A percentile compares a stretch with the other conserved stretches of the same genome.
Evolutionary conservation across 176 grass and related monocot species (phyloP).

Genomic region (Saccharum spontaneum): DNA sequence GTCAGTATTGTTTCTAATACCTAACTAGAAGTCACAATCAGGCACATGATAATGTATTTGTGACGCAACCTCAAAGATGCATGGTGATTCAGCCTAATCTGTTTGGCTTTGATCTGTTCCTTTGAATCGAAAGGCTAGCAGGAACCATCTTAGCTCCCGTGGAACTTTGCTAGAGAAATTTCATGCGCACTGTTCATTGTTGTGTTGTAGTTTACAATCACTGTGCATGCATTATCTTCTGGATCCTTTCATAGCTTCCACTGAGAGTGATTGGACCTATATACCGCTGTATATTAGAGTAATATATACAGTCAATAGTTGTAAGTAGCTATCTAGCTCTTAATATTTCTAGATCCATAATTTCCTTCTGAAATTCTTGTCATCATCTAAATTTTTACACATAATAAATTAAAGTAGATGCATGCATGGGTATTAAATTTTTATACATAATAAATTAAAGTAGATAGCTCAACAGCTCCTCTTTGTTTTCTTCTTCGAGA

Average conservation of each 20-base stretch:
- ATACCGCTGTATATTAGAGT: neutral
- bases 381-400: too few relatives aligned
- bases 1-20: neutral
- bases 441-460: too few relatives aligned
- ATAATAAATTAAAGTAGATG: neutral
- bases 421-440: neutral
- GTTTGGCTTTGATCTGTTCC: conserved; percentile 30
- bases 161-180: conserved; percentile 25
- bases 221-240: neutral
- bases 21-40: neutral
- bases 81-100: conserved; percentile 18
- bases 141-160: conserved; percentile 20
- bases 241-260: neutral
- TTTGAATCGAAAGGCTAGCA: conserved; percentile 34
- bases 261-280: neutral
- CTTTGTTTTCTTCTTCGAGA: conserved; percentile 73
- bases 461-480: conserved; percentile 69
- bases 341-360: neutral
- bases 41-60: conserved; percentile 14
- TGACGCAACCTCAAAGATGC: conserved; percentile 24
- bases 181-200: neutral
- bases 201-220: neutral
- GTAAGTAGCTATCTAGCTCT: neutral
- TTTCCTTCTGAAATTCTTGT: neutral
- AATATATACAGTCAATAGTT: neutral